A percentile compares a stretch with the other conserved stretches of the same genome.
Evolutionary conservation across 2,329 filamentous ascomycete genomes (phyloP).

Genomic region (Apiospora marii): DNA sequence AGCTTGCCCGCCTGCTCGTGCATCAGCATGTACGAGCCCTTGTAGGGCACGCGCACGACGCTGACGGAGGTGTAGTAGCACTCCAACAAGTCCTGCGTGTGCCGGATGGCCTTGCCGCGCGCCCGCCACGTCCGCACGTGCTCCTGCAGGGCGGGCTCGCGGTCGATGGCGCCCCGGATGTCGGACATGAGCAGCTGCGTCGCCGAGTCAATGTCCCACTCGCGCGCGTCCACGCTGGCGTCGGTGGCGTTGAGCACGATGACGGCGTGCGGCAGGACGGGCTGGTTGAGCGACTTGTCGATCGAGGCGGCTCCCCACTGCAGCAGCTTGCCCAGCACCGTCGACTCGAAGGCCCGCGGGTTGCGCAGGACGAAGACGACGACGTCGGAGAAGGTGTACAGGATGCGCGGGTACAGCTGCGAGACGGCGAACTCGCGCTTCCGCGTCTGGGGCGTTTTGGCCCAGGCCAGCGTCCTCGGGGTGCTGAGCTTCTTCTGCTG

Average conservation of each 20-base stretch:
- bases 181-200: slow-evolving; percentile 49
- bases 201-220: slow-evolving; percentile 52
- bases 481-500: slow-evolving; percentile 33
- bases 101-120: slow-evolving; percentile 50
- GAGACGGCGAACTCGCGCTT: slow-evolving; percentile 49
- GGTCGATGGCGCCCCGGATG: slow-evolving; percentile 43
- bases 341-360: slow-evolving; percentile 49
- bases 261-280: slow-evolving; percentile 61
- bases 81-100: slow-evolving; percentile 53
- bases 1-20: slow-evolving; percentile 56
- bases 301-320: slow-evolving; percentile 59
- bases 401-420: slow-evolving; percentile 52
- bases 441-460: slow-evolving; percentile 42
- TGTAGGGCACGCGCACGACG: slow-evolving; percentile 56
- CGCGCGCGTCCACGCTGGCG: slow-evolving; percentile 44
- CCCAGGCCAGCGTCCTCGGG: slow-evolving; percentile 43
- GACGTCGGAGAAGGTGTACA: slow-evolving; percentile 55
- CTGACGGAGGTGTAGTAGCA: slow-evolving; percentile 59
- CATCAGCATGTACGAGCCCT: slow-evolving; percentile 54
- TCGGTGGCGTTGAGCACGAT: slow-evolving; percentile 59
- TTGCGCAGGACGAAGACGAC: slow-evolving; percentile 54
- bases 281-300: slow-evolving; percentile 63
- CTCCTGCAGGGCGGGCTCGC: slow-evolving; percentile 46
- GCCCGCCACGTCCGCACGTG: slow-evolving; percentile 52
- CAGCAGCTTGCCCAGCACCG: slow-evolving; percentile 51